Evolutionary conservation across 2,329 filamentous ascomycete species (phyloP).

Genomic region (Arthrocladium fulminans): DNA sequence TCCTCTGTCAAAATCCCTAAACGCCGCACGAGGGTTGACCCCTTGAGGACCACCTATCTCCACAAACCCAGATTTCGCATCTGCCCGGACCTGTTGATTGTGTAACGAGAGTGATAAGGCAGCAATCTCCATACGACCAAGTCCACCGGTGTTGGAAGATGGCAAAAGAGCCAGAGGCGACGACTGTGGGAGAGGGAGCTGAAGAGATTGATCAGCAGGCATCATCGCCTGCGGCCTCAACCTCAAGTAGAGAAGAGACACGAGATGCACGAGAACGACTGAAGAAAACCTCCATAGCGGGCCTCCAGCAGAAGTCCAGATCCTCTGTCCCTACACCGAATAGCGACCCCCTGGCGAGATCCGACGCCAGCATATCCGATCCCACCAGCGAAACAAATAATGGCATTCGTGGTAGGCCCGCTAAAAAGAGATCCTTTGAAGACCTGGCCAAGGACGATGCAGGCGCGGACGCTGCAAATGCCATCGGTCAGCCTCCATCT

Average conservation of each 20-base stretch:
- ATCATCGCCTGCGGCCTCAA: conserved; percentile 26
- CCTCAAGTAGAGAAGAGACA: conserved; percentile 34
- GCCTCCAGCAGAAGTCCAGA: conserved; percentile 21
- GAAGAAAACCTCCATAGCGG: conserved; percentile 52
- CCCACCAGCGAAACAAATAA: conserved; percentile 25
- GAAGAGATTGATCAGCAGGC: conserved; percentile 24
- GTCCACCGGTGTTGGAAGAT: neutral
- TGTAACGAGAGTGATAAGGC: neutral
- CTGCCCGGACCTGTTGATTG: neutral
- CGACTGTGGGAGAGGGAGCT: conserved; percentile 9
- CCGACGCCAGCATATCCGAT: conserved; percentile 20
- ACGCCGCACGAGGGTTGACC: too few relatives aligned
- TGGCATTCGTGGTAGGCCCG: conserved; percentile 24
- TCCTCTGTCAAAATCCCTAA: neutral
- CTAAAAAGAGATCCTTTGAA: conserved; percentile 36
- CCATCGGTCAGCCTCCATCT: conserved; percentile 17
- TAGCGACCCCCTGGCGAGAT: conserved; percentile 26
- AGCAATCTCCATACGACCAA: neutral
- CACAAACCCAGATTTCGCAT: too few relatives aligned
- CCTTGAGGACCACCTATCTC: too few relatives aligned
- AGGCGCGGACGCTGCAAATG: conserved; percentile 12
- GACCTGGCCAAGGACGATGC: conserved; percentile 31
- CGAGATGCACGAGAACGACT: conserved; percentile 53
- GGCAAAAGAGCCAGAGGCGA: conserved; percentile 6
- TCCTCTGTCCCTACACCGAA: neutral